Evolutionary conservation across 179 eudicot species (phyloP), one percentile per base, ranked within the genome.

Genomic region (Corrigiola litoralis): DNA sequence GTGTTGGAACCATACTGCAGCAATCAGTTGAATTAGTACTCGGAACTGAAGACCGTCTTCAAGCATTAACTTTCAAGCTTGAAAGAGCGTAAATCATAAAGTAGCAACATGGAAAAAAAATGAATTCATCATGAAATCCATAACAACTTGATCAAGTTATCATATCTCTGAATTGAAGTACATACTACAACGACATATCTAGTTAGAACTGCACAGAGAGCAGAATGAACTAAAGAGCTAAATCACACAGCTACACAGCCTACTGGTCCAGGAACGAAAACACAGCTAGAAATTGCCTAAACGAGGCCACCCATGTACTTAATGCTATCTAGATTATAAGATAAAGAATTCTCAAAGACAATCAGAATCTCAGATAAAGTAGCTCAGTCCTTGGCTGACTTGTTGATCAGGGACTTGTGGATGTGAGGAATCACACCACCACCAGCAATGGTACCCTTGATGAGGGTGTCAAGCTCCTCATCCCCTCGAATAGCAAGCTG

Each of bases 341-440:
- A 52, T 54, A 21, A 12, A 3, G 1, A 42, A 45, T 10, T 20
- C 47, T 10, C 31, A 2, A 28, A 25, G 17, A 18, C n/a, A 25
- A 24, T 37, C 33, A 27, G 23, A 20, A 21, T 44, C 18, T 13
- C 1, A 24, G 21, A 17, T 13, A 17, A 3, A 6, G 20, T 47
- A 25, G 17, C 4, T 73, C 56, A 82, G 20, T 82, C 83, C 63
- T 82, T 82, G 64, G 70, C 77, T 9, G 86, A 75, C 56, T 79
- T 79, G 72, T 82, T 82, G 23, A 82, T 82, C 44, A 79, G 77
- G 20, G 86, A 79, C 68, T 79, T 79, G 78, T 82, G 86, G 41
- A 79, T 82, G 57, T 79, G 86, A 42, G 86, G 86, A 68, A 82
- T 82, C 16, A 82, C 86, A 68, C 86, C 86, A 61, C 83, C 86